Evolutionary conservation across 352 stramenopile genomes (phyloP), one percentile per base, ranked within the genome.

Genomic region (Lagenidium giganteum): DNA sequence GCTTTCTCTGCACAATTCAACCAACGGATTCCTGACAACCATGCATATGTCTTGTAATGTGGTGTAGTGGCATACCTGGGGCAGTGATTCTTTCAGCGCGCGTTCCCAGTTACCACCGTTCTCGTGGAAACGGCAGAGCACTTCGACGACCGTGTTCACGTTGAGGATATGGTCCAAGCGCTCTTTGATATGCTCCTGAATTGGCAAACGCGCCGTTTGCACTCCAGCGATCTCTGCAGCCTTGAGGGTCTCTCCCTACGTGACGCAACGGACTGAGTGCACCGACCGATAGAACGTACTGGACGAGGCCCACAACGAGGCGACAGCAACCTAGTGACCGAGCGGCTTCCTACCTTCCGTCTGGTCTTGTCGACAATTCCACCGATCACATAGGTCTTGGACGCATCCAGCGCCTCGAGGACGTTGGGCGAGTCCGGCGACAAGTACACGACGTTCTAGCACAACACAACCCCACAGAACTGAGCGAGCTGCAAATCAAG

Each of bases 311-410:
- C 28, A 9, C 28, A 32, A 32, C 28, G 9, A 9, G 14, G 14
- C 14, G 28, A 32, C 28, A 32, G 9, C 9, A 32, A 14, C 28
- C 9, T 14, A 14, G 9, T 32, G 28, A 9, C 14, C 9, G 28
- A 9, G 14, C 9, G 28, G n/a, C n/a, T n/a, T n/a, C 43, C 30
- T 4, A 76, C 65, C 41, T 89, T 89, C 37, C 83, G 82, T 7
- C 75, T 61, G 1, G 73, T 86, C 48, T 85, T 85, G 56, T 91
- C 79, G 18, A 91, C 75, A 39, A 91, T 88, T 43, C 79, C 75
- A 8, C 78, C 79, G 35, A 91, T 87, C 30, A 91, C 73, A 36
- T 91, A 91, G 40, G 74, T 81, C 51, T 87, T 91, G 24, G 39
- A 64, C 0, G 54, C 31, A 9, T 91, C 79, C 29, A 88, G 64